A percentile compares a stretch with the other conserved stretches of the same genome.
phyloP scores from a whole-genome alignment of 2,329 filamentous ascomycete genomes.

The Ascochyta koolunga region DNA sequence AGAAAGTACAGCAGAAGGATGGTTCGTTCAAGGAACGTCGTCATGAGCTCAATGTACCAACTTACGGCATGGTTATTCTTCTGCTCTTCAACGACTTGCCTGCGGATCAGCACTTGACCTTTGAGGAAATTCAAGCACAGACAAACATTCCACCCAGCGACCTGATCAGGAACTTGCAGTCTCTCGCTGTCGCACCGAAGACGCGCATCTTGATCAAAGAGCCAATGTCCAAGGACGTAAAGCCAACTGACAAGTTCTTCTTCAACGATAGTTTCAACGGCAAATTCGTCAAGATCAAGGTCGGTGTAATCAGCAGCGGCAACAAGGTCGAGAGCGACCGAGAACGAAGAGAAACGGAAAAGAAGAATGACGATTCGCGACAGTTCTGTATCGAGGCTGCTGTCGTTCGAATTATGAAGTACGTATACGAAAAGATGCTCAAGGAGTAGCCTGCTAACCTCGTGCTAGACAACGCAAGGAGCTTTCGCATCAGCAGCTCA shows the following conservation, averaged over 20 bases:
- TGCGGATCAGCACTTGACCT: constrained; percentile 58
- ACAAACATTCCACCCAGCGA: constrained; percentile 80
- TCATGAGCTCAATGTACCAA: constrained; percentile 91
- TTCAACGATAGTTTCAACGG: constrained; percentile 85
- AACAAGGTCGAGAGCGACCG: constrained; percentile 82
- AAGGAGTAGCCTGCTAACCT: constrained; percentile 22
- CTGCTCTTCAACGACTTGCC: constrained; percentile 84
- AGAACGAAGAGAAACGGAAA: constrained; percentile 72
- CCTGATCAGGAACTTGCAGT: constrained; percentile 77
- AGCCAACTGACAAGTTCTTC: constrained; percentile 75
- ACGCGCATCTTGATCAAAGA: constrained; percentile 81
- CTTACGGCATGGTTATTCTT: constrained; percentile 89
- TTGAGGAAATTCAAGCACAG: constrained; percentile 79
- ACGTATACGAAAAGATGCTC: constrained; percentile 47
- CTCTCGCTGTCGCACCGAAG: constrained; percentile 82
- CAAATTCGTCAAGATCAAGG: constrained; percentile 86
- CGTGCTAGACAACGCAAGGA: constrained; percentile 71
- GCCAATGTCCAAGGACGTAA: constrained; percentile 78
- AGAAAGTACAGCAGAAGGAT: constrained; percentile 72
- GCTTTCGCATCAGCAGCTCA: constrained; percentile 70
- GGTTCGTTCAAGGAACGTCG: constrained; percentile 69
- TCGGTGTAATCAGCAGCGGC: constrained; percentile 77
- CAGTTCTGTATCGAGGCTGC: constrained; percentile 76
- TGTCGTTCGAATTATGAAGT: constrained; percentile 87
- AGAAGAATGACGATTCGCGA: constrained; percentile 75